These are phyloP conservation scores for Coprinopsis sp. DNA, from an alignment of 768 basidiomycete species.

Conservation along the genomic window DNA sequence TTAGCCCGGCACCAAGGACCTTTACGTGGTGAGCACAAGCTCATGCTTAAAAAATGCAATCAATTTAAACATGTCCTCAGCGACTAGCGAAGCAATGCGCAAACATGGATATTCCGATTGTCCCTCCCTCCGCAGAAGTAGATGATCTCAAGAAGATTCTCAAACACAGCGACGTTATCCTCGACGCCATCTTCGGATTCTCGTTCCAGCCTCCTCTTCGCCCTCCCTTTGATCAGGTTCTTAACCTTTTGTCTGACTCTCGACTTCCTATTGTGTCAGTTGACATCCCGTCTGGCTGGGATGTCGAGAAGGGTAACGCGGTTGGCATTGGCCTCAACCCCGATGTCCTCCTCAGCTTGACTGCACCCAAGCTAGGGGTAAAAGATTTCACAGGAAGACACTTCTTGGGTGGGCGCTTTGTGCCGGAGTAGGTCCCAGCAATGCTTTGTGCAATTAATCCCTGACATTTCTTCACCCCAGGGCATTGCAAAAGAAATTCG, in stretches of 20 bases:
- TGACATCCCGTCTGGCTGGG: slow-evolving; percentile 97
- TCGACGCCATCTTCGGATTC: slow-evolving; percentile 98
- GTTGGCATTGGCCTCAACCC: slow-evolving; percentile 60
- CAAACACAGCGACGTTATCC: slow-evolving; percentile 66
- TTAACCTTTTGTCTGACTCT: slow-evolving; percentile 60
- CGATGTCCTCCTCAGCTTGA: slow-evolving; percentile 82
- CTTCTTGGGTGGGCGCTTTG: slow-evolving; percentile 91
- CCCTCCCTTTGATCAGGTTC: slow-evolving; percentile 75
- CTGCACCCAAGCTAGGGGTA: slow-evolving; percentile 91
- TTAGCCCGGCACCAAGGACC: slow-evolving; percentile 90
- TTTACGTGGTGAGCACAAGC: slow-evolving; percentile 60
- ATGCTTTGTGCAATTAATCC: slow-evolving; percentile 1
- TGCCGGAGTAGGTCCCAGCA: slow-evolving; percentile 62
- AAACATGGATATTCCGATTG: slow-evolving; percentile 79
- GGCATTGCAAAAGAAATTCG: slow-evolving; percentile 63
- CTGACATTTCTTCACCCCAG: slow-evolving; percentile 37
- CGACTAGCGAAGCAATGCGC: slow-evolving; percentile 81
- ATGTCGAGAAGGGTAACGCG: slow-evolving; percentile 74
- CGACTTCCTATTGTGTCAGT: slow-evolving; percentile 84
- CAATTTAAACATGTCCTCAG: slow-evolving; percentile 18
- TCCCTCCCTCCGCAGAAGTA: slow-evolving; percentile 46
- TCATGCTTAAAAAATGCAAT: not conserved
- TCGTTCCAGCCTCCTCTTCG: slow-evolving; percentile 92
- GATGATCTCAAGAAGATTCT: slow-evolving; percentile 47
- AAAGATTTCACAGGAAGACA: slow-evolving; percentile 73